Evolutionary conservation across 2,329 filamentous ascomycete genomes (phyloP), one percentile per base, ranked within the genome.

Genomic region (Colletotrichum limetticola): DNA sequence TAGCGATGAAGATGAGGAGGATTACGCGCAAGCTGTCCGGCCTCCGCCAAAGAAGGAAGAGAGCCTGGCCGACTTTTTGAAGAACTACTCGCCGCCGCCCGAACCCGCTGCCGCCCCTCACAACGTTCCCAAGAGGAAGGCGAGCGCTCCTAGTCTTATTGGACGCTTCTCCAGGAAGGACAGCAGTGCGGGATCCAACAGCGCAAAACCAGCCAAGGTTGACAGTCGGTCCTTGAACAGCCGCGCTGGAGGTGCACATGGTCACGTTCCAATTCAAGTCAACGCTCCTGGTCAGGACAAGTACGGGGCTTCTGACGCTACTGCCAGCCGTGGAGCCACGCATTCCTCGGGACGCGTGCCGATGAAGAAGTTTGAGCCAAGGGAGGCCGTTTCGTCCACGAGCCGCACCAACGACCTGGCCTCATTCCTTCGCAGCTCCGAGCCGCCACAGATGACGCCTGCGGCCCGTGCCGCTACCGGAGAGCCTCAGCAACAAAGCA

Each of bases 41-140:
- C 76, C 79, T 30, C 80, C 83, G 14, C 78, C 78, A 4, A 85
- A 85, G 74, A 84, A 87, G 74, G 90, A 93, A 78, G 92, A 95
- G 81, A 93, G 90, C 75, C 81, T 95, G 61, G 90, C 92, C 37
- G 93, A 95, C 75, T 95, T 95, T 78, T 81, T 95, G 53, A 89
- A 88, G 72, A 94, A 90, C 80, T 91, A 89, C 72, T 88, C 92
- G 52, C 93, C 93, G 6, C 92, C 93, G 0, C 83, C 86, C 1
- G 85, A 88, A 75, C 84, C 88, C 3, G 78, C 85, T 0, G 76
- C 79, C 0, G 78, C 80, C 28, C 79, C 80, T 3, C 78, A 82
- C 35, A 75, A 76, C 19, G 76, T 80, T 5, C 85, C 90, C 8
- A 91, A 90, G 83, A 93, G 92, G 85, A 93, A 92, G 83, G 85